These are phyloP conservation scores for Geosmithia putterillii DNA, from an alignment of 2,329 filamentous ascomycete species.

Conservation along the genomic window DNA sequence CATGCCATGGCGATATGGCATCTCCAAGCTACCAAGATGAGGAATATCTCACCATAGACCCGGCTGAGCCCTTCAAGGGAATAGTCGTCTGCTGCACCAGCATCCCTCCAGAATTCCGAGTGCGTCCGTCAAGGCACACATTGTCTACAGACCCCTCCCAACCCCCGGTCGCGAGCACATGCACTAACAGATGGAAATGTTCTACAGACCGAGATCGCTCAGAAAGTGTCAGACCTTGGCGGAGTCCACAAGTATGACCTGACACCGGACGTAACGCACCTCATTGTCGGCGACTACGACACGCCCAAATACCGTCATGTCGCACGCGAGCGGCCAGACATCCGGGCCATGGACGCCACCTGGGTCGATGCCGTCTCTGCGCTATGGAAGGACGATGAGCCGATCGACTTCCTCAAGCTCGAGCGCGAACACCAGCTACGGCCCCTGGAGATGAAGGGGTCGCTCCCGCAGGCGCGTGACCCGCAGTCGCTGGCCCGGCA, in stretches of 20 bases:
- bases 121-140: slow-evolving; percentile 35
- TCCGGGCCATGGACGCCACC: slow-evolving; percentile 67
- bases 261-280: slow-evolving; percentile 90
- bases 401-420: slow-evolving; percentile 58
- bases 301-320: slow-evolving; percentile 95
- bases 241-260: slow-evolving; percentile 81
- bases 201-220: slow-evolving; percentile 40
- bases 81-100: slow-evolving; percentile 82
- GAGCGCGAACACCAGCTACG: slow-evolving; percentile 55
- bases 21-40: slow-evolving; percentile 1
- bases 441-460: slow-evolving; percentile 44
- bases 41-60: slow-evolving; percentile 27
- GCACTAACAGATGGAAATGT: neutral
- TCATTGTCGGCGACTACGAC: slow-evolving; percentile 79
- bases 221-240: slow-evolving; percentile 67
- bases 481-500: slow-evolving; percentile 10
- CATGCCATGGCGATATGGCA: slow-evolving; percentile 4
- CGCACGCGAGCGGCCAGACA: slow-evolving; percentile 75
- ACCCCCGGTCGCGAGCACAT: neutral
- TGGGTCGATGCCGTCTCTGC: slow-evolving; percentile 76
- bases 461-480: slow-evolving; percentile 9
- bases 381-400: slow-evolving; percentile 72
- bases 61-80: slow-evolving; percentile 53
- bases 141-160: slow-evolving; percentile 1
- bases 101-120: slow-evolving; percentile 66